A percentile compares a stretch with the other conserved stretches of the same genome.
These are phyloP conservation scores for Ustilago tritici DNA, from an alignment of 1,284 basidiomycete genomes.

Conservation along the genomic window DNA sequence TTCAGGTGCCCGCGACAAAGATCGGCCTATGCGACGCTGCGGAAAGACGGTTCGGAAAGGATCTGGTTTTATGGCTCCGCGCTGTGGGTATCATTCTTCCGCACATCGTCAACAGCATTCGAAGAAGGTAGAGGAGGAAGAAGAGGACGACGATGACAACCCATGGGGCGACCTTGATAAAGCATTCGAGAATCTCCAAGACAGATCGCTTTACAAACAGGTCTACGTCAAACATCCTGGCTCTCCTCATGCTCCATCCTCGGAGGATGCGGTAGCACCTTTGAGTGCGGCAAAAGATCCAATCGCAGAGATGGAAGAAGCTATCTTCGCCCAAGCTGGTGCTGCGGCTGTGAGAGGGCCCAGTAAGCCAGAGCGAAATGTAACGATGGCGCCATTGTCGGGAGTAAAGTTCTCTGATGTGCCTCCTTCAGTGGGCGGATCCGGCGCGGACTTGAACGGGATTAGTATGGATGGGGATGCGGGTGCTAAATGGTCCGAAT, in stretches of 20 bases:
- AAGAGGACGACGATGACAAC: conserved; percentile 41
- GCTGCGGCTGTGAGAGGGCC: conserved; percentile 31
- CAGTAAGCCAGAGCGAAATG: not conserved
- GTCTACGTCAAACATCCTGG: conserved; percentile 25
- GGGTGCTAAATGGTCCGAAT: conserved; percentile 47
- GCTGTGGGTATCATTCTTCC: conserved; percentile 27
- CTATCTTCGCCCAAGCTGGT: conserved; percentile 53
- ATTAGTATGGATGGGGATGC: not conserved
- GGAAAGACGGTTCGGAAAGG: not conserved
- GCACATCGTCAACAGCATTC: not conserved
- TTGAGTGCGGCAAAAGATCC: conserved; percentile 8
- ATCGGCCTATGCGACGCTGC: not conserved
- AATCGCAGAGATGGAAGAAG: conserved; percentile 49
- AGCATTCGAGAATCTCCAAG: conserved; percentile 43
- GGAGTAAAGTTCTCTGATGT: conserved; percentile 29
- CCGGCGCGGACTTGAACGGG: not conserved
- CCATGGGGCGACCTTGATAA: conserved; percentile 58
- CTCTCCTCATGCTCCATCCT: not conserved
- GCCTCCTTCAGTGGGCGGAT: conserved; percentile 20
- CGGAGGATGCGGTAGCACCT: not conserved
- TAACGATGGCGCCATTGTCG: conserved; percentile 4
- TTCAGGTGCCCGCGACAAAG: not conserved
- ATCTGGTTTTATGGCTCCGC: not conserved
- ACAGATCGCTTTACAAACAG: conserved; percentile 44
- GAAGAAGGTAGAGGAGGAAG: conserved; percentile 7